These are phyloP conservation scores for Polygonum maritimum DNA, from an alignment of 148 eudicot genomes.

Conservation along the genomic window DNA sequence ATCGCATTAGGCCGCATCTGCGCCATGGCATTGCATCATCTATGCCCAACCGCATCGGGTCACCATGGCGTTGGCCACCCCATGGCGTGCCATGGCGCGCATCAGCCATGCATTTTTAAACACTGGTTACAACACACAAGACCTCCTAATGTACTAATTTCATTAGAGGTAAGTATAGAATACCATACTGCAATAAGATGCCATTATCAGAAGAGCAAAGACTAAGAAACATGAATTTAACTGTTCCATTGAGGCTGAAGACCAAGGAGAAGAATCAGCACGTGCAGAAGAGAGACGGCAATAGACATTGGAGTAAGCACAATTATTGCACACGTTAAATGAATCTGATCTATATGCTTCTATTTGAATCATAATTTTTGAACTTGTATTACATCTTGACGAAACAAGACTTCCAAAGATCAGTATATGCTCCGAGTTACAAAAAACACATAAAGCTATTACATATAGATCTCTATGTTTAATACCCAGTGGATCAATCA, in stretches of 20 bases:
- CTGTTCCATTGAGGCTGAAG: background rate
- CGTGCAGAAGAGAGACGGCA: background rate
- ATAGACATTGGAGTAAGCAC: background rate
- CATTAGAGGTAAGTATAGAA: background rate
- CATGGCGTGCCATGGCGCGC: no score
- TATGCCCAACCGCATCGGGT: no score
- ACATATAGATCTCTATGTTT: background rate
- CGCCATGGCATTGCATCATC: no score
- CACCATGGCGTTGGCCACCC: no score
- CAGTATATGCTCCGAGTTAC: background rate
- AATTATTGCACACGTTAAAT: background rate
- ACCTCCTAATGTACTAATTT: background rate
- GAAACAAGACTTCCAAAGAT: background rate
- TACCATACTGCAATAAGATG: background rate
- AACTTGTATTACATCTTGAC: background rate
- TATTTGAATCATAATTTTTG: background rate
- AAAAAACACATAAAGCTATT: background rate
- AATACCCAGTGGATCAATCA: background rate
- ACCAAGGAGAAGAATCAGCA: background rate
- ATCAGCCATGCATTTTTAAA: no score
- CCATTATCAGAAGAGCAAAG: background rate
- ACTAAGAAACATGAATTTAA: no score
- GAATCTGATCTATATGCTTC: background rate
- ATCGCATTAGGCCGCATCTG: no score
- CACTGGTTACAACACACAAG: background rate